These are phyloP conservation scores for Populus hybrid DNA, from an alignment of 441 rosid species.

Conservation along the genomic window DNA sequence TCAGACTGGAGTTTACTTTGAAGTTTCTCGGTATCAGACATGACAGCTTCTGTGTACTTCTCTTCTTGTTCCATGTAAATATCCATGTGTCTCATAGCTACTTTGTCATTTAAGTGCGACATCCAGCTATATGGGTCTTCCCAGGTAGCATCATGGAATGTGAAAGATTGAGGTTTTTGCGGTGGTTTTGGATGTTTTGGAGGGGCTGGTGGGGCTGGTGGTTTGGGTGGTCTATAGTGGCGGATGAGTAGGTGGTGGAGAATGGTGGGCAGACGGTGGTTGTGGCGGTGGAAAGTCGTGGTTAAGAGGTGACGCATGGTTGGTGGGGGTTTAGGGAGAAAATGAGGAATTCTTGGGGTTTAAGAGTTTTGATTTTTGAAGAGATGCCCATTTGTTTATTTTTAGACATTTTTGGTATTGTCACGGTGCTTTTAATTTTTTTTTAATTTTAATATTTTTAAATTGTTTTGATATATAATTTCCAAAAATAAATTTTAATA, in stretches of 20 bases:
- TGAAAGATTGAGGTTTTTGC: conserved; percentile 69
- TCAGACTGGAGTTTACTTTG: conserved; percentile 88
- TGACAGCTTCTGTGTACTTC: conserved; percentile 83
- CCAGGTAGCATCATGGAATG: conserved; percentile 72
- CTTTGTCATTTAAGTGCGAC: conserved; percentile 81
- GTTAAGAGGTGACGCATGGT: conserved; percentile 36
- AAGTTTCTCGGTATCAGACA: conserved; percentile 72
- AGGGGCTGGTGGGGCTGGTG: conserved; percentile 46
- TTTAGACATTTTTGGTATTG: too few species aligned
- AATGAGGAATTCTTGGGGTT: background rate
- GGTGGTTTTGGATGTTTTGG: conserved; percentile 86
- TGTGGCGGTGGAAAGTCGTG: conserved; percentile 24
- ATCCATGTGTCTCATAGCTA: conserved; percentile 97
- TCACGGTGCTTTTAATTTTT: too few species aligned
- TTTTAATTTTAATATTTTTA: too few species aligned
- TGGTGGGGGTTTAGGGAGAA: background rate
- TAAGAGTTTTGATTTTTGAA: background rate
- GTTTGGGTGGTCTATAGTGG: conserved; percentile 47
- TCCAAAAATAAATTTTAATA: too few species aligned
- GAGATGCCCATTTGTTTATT: background rate
- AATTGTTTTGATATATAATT: too few species aligned
- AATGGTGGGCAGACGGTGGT: conserved; percentile 13
- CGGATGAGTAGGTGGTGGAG: conserved; percentile 26
- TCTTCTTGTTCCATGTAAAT: conserved; percentile 93
- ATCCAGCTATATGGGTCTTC: conserved; percentile 96